These are phyloP conservation scores for Salmacisia buchloeana DNA, from an alignment of 1,284 basidiomycete genomes.

Conservation along the genomic window DNA sequence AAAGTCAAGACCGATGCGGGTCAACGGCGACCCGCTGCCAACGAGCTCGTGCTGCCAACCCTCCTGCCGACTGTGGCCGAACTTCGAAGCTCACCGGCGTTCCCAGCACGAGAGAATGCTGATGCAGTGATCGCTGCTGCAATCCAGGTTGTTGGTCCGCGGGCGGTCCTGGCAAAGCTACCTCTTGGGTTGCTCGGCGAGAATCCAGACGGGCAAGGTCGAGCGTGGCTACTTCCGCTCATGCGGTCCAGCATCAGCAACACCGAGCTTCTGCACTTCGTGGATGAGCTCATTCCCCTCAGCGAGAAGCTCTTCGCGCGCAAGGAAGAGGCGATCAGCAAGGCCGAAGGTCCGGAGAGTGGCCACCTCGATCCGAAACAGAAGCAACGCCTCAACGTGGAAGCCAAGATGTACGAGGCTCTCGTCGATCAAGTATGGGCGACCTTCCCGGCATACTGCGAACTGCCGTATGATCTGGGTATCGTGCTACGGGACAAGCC, in stretches of 20 bases:
- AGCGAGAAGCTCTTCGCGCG: slow-evolving; percentile 77
- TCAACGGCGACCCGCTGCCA: slow-evolving; percentile 45
- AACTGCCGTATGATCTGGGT: slow-evolving; percentile 74
- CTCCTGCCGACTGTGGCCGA: slow-evolving; percentile 71
- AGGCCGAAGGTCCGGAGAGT: slow-evolving; percentile 20
- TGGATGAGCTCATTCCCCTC: slow-evolving; percentile 82
- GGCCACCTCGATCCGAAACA: slow-evolving; percentile 64
- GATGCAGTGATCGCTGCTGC: slow-evolving; percentile 75
- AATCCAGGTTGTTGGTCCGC: slow-evolving; percentile 80
- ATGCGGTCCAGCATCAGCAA: slow-evolving; percentile 71
- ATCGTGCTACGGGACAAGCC: slow-evolving; percentile 29
- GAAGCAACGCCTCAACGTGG: slow-evolving; percentile 53
- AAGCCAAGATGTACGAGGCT: slow-evolving; percentile 90
- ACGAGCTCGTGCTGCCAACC: slow-evolving; percentile 67
- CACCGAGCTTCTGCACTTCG: slow-evolving; percentile 78
- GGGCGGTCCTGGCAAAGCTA: slow-evolving; percentile 66
- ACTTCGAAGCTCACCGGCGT: slow-evolving; percentile 70
- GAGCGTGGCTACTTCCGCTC: slow-evolving; percentile 87
- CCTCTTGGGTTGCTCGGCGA: slow-evolving; percentile 68
- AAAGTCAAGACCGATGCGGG: slow-evolving; percentile 52
- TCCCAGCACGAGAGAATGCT: slow-evolving; percentile 83
- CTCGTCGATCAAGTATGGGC: slow-evolving; percentile 89
- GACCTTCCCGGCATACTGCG: slow-evolving; percentile 61
- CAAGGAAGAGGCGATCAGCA: slow-evolving; percentile 23
- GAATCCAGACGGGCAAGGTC: slow-evolving; percentile 56